Percentiles rank a stretch among this genome's conserved stretches.
Evolutionary conservation across 345 rosid genomes (phyloP).

Genomic region (Populus ilicifolia): DNA sequence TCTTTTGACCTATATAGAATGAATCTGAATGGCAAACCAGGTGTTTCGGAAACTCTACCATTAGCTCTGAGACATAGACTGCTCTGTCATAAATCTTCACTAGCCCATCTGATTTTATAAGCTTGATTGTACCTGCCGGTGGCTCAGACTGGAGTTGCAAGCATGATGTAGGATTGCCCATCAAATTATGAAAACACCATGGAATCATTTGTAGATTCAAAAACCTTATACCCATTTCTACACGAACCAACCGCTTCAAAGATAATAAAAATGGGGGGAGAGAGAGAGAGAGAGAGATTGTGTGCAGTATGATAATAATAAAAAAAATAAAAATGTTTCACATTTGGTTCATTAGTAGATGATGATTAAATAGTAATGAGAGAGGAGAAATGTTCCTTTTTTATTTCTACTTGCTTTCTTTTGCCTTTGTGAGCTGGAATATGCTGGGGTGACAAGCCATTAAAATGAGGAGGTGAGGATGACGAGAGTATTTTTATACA

Average conservation of each 20-base stretch:
- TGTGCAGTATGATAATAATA: not conserved
- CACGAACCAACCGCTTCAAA: not conserved
- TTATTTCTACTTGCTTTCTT: not conserved
- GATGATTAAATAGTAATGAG: not conserved
- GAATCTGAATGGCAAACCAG: conserved; percentile 68
- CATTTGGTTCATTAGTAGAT: not conserved
- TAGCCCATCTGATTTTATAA: conserved; percentile 61
- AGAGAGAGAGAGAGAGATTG: not conserved
- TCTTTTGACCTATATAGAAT: conserved; percentile 77
- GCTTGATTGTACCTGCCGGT: conserved; percentile 34
- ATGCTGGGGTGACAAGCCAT: too few relatives aligned
- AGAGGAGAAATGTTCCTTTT: not conserved
- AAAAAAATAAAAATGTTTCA: not conserved
- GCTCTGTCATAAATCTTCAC: conserved; percentile 59
- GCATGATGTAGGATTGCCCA: conserved; percentile 36
- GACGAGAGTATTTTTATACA: not conserved
- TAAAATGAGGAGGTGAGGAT: not conserved
- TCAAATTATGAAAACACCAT: conserved; percentile 27
- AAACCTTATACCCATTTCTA: conserved; percentile 26
- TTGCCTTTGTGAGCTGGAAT: not conserved
- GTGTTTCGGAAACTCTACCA: conserved; percentile 69
- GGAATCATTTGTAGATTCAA: conserved; percentile 24
- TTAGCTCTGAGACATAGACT: conserved; percentile 49
- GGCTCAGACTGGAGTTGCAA: conserved; percentile 19
- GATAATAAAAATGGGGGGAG: too few relatives aligned